Base-by-base conservation (phyloP, 129 eudicot genomes). In the Helianthus tuberosus region DNA sequence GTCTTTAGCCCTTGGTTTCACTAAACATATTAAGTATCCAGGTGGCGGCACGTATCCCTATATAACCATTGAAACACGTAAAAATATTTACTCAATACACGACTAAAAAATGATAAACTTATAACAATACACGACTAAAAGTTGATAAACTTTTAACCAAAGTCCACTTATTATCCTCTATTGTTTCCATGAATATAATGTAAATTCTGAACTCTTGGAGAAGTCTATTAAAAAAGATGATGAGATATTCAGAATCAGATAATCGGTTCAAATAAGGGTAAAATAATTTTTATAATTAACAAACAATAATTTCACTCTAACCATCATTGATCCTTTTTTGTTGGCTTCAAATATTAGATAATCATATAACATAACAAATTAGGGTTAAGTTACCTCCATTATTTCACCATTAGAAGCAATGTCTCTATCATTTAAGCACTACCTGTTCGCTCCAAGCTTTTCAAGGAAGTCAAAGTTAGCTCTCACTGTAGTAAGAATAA, bases 11-110 rank as follows among this genome's bases (percentile, higher is more conserved):
- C 88, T 84, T 59, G 53, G 76, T 74, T 77, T 79, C 72, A 85
- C 84, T 86, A 87, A 70, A 29, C 78, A 87, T 63, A 74, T 71
- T 89, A 92, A 81, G 84, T 83, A 68, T 75, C 92, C 86, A 63
- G 89, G 84, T 62, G 87, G 84, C 16, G 86, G 96, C 13, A 84
- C 78, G 78, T 79, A 86, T 72, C 80, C 88, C 95, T 87, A 55
- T 58, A 85, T 43, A 73, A 72, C 46, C 41, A 69, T 43, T 39
- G 27, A 64, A 69, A 53, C 25, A 71, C 27, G 25, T 57, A 5
- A 63, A 58, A 23, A 41, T 4, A 46, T 51, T 36, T 48, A 29
- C 17, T 71, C 76, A 71, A 41, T 2, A 23, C 71, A 44, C 8
- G n/a, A 36, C 29, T 13, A 29, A 9, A 60, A 60, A 60, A 12